Evolutionary conservation across 202 grass and related monocot genomes (phyloP).

Genomic region (Schoenoplectus triqueter): DNA sequence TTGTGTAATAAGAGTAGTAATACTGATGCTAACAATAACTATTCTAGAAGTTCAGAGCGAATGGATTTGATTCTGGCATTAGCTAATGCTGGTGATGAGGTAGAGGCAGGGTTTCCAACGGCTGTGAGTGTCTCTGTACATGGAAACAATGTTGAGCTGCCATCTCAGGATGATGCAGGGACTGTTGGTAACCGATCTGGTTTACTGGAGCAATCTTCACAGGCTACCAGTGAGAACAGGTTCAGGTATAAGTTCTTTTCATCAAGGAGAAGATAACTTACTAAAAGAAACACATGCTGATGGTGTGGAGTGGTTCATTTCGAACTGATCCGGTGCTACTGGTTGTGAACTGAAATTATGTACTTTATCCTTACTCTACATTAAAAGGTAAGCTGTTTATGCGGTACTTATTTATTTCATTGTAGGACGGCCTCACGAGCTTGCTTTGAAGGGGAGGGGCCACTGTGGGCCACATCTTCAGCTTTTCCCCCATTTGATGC

Average conservation of each 20-base stretch:
- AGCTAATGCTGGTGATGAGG: slow-evolving; percentile 38
- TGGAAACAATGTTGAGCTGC: slow-evolving; percentile 46
- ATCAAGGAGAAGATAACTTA: slow-evolving; percentile 16
- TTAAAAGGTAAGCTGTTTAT: slow-evolving; percentile 26
- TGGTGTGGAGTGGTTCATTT: neutral
- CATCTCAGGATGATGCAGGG: slow-evolving; percentile 35
- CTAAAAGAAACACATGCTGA: neutral
- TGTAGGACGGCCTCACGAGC: slow-evolving; percentile 78
- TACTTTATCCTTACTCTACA: slow-evolving; percentile 27
- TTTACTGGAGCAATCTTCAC: slow-evolving; percentile 51
- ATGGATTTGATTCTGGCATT: slow-evolving; percentile 83
- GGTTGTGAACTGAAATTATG: slow-evolving; percentile 1
- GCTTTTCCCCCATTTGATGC: slow-evolving; percentile 62
- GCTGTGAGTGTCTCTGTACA: slow-evolving; percentile 66
- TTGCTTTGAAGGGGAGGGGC: slow-evolving; percentile 87
- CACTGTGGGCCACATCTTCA: slow-evolving; percentile 68
- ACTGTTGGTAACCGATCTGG: slow-evolving; percentile 30
- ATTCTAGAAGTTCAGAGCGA: slow-evolving; percentile 37
- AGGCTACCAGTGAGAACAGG: slow-evolving; percentile 63
- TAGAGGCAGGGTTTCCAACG: slow-evolving; percentile 57
- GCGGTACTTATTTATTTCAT: slow-evolving; percentile 36
- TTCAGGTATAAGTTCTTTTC: slow-evolving; percentile 63
- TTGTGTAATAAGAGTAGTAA: slow-evolving; percentile 44
- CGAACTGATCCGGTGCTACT: slow-evolving; percentile 7
- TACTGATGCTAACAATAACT: slow-evolving; percentile 41